Conservation (phyloP, 768 basidiomycete genomes). For the Cytidiella melzeri region DNA sequence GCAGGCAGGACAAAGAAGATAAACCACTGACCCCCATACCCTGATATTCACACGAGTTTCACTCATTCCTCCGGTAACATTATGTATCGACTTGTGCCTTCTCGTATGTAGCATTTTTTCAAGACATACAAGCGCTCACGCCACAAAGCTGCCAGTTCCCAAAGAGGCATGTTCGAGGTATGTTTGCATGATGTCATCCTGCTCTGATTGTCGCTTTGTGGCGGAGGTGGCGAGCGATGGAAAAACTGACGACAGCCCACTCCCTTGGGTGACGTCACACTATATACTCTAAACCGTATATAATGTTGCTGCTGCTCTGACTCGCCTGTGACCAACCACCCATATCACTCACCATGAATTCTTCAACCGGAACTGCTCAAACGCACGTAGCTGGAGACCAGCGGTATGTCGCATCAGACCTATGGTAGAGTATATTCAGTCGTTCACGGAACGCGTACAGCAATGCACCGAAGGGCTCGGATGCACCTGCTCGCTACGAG, state of each 20-base stretch:
- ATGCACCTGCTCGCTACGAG: constrained; percentile 23
- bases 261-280: constrained; percentile 10
- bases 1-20: constrained; percentile 78
- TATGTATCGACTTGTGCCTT: background rate
- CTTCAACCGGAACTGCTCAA: constrained; percentile 43
- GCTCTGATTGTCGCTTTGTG: background rate
- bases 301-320: background rate
- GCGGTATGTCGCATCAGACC: constrained; percentile 29
- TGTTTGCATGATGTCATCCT: constrained; percentile 1
- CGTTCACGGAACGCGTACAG: no score
- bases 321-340: background rate
- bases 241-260: constrained; percentile 1
- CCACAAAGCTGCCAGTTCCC: no score
- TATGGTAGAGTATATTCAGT: no score
- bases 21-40: constrained; percentile 65
- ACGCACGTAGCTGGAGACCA: constrained; percentile 44
- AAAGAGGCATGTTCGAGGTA: no score
- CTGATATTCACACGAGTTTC: no score
- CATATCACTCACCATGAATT: constrained; percentile 33
- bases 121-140: no score
- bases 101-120: background rate
- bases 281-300: constrained; percentile 1
- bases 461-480: constrained; percentile 20
- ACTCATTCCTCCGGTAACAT: no score
- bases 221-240: background rate